Conservation (phyloP, 108 stramenopile species). For the Ochromonas danica region DNA sequence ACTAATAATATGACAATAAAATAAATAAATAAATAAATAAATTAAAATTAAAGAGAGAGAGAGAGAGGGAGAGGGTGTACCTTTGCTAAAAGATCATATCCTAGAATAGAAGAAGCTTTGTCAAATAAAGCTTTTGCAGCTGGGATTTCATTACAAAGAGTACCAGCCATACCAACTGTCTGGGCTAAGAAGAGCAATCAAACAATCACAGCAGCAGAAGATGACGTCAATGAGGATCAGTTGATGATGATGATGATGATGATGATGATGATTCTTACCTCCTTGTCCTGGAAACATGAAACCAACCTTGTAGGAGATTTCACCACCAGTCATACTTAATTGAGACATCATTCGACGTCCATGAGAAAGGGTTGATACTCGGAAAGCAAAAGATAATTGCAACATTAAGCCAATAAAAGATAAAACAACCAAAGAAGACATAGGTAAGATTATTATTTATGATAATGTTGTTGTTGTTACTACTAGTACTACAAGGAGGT, state of each 20-base stretch:
- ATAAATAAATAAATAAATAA: not conserved
- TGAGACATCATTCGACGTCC: not conserved
- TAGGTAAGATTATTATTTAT: not conserved
- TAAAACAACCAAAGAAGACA: not conserved
- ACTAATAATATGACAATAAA: not conserved
- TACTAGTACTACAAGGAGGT: not conserved
- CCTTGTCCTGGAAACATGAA: conserved; percentile 34
- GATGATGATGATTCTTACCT: too few relatives aligned
- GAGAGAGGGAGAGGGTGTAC: conserved; percentile 56
- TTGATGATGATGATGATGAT: not conserved
- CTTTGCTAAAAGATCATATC: conserved; percentile 86
- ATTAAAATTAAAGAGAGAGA: conserved; percentile 2
- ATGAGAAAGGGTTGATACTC: not conserved
- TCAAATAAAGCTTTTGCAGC: conserved; percentile 66
- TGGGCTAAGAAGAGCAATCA: not conserved
- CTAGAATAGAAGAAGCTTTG: conserved; percentile 86
- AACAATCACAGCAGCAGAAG: not conserved
- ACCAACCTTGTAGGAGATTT: not conserved
- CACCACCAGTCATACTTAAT: not conserved
- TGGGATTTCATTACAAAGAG: conserved; percentile 12
- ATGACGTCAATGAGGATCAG: not conserved
- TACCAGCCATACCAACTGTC: conserved; percentile 1
- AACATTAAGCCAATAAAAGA: not conserved
- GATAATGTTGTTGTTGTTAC: not conserved
- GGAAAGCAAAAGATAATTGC: not conserved